Percentiles rank a stretch among this genome's conserved stretches.
Evolutionary conservation across 1,284 basidiomycete genomes (phyloP).

Genomic region (Filobasidium uniguttulatum): DNA sequence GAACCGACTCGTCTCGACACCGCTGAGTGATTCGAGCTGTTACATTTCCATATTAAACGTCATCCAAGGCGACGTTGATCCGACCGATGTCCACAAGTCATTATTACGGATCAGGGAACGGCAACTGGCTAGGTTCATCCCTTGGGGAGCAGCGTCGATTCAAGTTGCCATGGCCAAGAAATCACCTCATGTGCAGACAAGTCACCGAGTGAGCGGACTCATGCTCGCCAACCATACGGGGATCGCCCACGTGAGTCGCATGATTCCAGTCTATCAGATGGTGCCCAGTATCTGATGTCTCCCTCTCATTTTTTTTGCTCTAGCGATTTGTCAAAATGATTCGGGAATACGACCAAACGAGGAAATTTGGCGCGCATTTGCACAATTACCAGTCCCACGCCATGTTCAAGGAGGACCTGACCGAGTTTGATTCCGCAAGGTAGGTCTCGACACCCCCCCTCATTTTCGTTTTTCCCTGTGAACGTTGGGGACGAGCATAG

Average conservation of each 20-base stretch:
- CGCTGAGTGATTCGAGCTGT: constrained; percentile 75
- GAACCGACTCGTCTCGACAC: constrained; percentile 96
- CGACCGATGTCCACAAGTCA: constrained; percentile 96
- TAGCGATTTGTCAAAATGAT: constrained; percentile 92
- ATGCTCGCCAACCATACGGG: constrained; percentile 99
- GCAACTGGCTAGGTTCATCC: constrained; percentile 93
- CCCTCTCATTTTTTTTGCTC: not conserved
- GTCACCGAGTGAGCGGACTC: constrained; percentile 85
- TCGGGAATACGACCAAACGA: constrained; percentile 82
- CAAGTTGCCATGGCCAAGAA: constrained; percentile 90
- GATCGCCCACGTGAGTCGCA: constrained; percentile 65
- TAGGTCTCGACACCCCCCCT: too few species aligned
- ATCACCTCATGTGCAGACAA: constrained; percentile 75
- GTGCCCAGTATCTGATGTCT: not conserved
- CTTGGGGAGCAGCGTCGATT: constrained; percentile 97
- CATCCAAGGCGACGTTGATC: constrained; percentile 96
- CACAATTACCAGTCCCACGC: constrained; percentile 96
- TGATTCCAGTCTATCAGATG: not conserved
- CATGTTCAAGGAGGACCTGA: constrained; percentile 77
- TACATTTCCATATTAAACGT: constrained; percentile 98
- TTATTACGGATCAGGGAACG: constrained; percentile 89
- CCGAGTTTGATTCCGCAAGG: constrained; percentile 91
- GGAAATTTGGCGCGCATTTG: constrained; percentile 84
- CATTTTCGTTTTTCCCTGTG: too few species aligned
- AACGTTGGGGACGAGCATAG: too few species aligned